These are phyloP conservation scores for Xylaria flabelliformis DNA, from an alignment of 495 filamentous ascomycete species.

Conservation along the genomic window DNA sequence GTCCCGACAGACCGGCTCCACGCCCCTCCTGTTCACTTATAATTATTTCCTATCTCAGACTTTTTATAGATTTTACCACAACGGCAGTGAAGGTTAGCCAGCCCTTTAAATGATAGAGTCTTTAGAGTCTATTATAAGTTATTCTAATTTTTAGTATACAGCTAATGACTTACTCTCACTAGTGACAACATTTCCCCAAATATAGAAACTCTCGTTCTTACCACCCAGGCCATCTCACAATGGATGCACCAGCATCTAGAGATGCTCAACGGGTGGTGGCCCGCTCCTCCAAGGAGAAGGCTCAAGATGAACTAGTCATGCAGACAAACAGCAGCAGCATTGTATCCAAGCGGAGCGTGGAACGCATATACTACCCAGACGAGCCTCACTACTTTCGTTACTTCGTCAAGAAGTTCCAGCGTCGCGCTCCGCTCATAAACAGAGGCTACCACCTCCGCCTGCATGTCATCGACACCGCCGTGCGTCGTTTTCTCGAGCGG, in stretches of 20 bases:
- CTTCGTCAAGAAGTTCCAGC: slow-evolving; percentile 83
- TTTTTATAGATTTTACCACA: not conserved
- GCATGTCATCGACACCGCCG: slow-evolving; percentile 75
- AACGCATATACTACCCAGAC: slow-evolving; percentile 75
- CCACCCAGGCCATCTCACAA: not conserved
- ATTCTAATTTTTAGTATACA: not conserved
- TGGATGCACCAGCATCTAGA: slow-evolving; percentile 23
- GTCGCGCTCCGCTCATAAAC: slow-evolving; percentile 84
- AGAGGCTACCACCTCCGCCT: slow-evolving; percentile 87
- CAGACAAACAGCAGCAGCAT: slow-evolving; percentile 93
- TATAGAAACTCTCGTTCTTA: not conserved
- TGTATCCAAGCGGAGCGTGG: slow-evolving; percentile 87
- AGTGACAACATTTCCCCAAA: not conserved
- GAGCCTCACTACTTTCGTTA: slow-evolving; percentile 83
- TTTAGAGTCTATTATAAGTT: not conserved
- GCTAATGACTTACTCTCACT: not conserved
- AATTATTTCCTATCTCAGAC: not conserved
- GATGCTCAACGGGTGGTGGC: slow-evolving; percentile 44
- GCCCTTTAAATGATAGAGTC: not conserved
- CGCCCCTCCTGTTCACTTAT: not conserved
- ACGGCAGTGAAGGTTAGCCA: not conserved
- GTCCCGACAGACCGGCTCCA: not conserved
- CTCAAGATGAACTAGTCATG: slow-evolving; percentile 73
- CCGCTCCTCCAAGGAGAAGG: slow-evolving; percentile 39
- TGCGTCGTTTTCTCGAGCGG: slow-evolving; percentile 71